A percentile compares a stretch with the other conserved stretches of the same genome.
These are phyloP conservation scores for Colletotrichum cereale DNA, from an alignment of 2,329 filamentous ascomycete genomes.

Conservation along the genomic window DNA sequence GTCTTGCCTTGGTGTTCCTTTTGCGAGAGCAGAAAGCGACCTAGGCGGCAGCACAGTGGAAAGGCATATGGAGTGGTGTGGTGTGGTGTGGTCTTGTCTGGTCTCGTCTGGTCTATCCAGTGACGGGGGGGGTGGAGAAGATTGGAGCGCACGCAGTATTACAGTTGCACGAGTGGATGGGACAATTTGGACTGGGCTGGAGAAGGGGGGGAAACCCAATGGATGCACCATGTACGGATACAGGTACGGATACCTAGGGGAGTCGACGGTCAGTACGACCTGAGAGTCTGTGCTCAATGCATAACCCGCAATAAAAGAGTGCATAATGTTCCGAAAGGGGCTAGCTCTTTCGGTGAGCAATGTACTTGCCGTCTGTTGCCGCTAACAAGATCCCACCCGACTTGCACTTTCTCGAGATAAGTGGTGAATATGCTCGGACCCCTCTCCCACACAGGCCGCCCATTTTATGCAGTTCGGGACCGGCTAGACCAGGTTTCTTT, in stretches of 20 bases:
- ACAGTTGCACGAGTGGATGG: constrained; percentile 5
- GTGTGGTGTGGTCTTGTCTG: no score
- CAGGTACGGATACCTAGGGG: no score
- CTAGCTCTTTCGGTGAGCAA: not conserved
- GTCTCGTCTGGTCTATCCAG: no score
- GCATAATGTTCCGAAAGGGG: constrained; percentile 2
- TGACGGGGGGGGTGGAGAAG: not conserved
- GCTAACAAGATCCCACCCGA: not conserved
- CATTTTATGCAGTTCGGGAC: constrained; percentile 7
- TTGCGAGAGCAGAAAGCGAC: constrained; percentile 29
- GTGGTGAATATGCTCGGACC: not conserved
- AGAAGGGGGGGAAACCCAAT: not conserved
- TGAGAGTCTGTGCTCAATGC: constrained; percentile 29
- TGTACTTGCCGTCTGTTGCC: constrained; percentile 17
- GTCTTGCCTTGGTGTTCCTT: constrained; percentile 35
- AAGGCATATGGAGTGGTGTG: constrained; percentile 9
- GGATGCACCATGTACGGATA: constrained; percentile 18
- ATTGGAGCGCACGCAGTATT: constrained; percentile 4
- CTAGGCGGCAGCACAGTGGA: constrained; percentile 25
- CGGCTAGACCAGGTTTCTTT: constrained; percentile 18
- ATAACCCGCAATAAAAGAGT: not conserved
- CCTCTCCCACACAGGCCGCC: constrained; percentile 14
- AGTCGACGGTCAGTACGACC: not conserved
- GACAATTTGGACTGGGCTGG: not conserved
- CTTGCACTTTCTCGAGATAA: accelerated